A percentile compares a stretch with the other conserved stretches of the same genome.
Conservation (phyloP, 768 basidiomycete species). For the Hortiboletus flavorubellus region DNA sequence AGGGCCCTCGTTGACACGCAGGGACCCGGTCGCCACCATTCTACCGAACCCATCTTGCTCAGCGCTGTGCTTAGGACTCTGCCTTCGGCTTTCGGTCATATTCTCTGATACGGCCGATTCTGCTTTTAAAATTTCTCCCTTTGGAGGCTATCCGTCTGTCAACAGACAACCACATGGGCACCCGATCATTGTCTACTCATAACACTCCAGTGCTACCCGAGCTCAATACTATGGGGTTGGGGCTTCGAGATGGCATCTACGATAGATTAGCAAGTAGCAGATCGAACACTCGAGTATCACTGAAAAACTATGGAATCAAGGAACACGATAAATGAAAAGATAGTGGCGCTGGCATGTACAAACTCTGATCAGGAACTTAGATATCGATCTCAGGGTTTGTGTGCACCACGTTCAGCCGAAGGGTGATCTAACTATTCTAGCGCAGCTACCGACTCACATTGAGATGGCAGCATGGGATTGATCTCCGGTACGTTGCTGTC, state of each 20-base stretch:
- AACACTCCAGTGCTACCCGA: background rate
- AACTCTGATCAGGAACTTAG: background rate
- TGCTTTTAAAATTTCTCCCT: background rate
- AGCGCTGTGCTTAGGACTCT: background rate
- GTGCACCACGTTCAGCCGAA: background rate
- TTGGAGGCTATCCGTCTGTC: background rate
- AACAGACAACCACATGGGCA: background rate
- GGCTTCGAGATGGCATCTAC: background rate
- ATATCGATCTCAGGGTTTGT: background rate
- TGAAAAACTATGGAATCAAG: background rate
- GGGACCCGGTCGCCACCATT: background rate
- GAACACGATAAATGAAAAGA: background rate
- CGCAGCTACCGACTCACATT: background rate
- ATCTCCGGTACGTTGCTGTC: background rate
- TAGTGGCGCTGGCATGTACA: background rate
- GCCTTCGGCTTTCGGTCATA: background rate
- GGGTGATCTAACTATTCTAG: background rate
- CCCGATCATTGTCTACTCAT: background rate
- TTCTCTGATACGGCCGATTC: background rate
- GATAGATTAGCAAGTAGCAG: background rate
- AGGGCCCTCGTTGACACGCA: background rate
- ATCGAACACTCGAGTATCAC: background rate
- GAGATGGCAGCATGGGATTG: background rate
- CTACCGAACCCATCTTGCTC: background rate
- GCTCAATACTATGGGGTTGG: background rate